These are phyloP conservation scores for Solanum clarkiae DNA, from an alignment of 257 asterid genomes.

Conservation along the genomic window DNA sequence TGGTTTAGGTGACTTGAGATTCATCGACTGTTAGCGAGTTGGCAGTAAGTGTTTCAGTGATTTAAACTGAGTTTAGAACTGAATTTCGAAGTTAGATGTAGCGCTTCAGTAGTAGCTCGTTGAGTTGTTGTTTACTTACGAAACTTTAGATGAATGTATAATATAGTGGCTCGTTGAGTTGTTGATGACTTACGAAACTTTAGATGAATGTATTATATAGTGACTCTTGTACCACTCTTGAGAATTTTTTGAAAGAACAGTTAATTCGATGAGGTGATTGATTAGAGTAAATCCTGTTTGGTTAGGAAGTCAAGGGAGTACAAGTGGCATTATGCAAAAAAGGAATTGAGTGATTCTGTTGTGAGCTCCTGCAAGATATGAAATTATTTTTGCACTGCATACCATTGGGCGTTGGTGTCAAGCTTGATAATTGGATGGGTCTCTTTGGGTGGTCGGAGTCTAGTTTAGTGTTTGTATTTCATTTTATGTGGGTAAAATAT, in stretches of 20 bases:
- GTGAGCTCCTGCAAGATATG: neutral
- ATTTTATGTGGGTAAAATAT: neutral
- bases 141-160: neutral
- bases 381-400: neutral
- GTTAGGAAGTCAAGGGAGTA: neutral
- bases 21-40: neutral
- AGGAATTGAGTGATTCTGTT: neutral
- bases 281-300: neutral
- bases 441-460: neutral
- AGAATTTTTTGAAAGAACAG: neutral
- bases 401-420: neutral
- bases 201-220: neutral
- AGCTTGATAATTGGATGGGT: neutral
- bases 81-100: neutral
- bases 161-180: neutral
- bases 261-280: neutral
- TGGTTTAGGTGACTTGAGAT: neutral
- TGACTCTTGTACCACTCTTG: neutral
- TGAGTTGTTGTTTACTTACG: neutral
- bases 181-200: neutral
- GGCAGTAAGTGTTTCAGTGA: neutral
- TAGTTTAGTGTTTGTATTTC: neutral
- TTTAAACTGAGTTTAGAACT: neutral
- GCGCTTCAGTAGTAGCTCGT: neutral
- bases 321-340: neutral